These are phyloP conservation scores for Sugiyamaella sp. DNA, from an alignment of 1,139 yeast species.

Conservation along the genomic window DNA sequence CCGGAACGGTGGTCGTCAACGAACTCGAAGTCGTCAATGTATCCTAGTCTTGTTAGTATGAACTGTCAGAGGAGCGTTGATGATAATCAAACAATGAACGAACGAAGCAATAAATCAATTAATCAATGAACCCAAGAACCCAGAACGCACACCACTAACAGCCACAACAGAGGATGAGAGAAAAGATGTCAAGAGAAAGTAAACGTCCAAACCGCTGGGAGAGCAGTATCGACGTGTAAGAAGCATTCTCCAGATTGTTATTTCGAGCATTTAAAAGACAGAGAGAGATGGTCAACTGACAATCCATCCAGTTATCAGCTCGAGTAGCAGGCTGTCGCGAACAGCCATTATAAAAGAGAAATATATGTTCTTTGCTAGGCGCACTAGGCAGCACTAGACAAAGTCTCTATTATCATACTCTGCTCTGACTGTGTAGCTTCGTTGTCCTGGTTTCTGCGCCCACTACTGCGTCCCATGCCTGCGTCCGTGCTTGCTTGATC, in stretches of 20 bases:
- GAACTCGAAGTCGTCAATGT: slow-evolving; percentile 98
- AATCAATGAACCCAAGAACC: background rate
- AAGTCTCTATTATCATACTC: background rate
- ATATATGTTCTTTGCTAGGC: slow-evolving; percentile 4
- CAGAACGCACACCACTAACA: slow-evolving; percentile 11
- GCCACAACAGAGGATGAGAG: slow-evolving; percentile 6
- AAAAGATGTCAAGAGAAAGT: slow-evolving; percentile 69
- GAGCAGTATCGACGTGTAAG: slow-evolving; percentile 67
- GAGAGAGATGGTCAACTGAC: slow-evolving; percentile 88
- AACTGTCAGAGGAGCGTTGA: slow-evolving; percentile 23
- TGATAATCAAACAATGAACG: slow-evolving; percentile 38
- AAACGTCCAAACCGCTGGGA: slow-evolving; percentile 55
- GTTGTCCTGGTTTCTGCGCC: too few relatives aligned
- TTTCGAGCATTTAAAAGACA: slow-evolving; percentile 98
- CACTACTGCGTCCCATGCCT: too few relatives aligned
- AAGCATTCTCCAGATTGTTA: slow-evolving; percentile 58
- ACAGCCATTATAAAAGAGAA: background rate
- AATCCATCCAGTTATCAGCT: slow-evolving; percentile 95
- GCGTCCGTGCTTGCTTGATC: too few relatives aligned
- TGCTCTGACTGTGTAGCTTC: background rate
- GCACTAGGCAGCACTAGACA: slow-evolving; percentile 12
- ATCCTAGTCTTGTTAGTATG: slow-evolving; percentile 50
- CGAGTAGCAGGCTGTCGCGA: too few relatives aligned
- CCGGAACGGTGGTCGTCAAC: slow-evolving; percentile 99
- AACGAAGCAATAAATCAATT: background rate